Conservation (phyloP, 1,284 basidiomycete species). For the Moesziomyces antarcticus region DNA sequence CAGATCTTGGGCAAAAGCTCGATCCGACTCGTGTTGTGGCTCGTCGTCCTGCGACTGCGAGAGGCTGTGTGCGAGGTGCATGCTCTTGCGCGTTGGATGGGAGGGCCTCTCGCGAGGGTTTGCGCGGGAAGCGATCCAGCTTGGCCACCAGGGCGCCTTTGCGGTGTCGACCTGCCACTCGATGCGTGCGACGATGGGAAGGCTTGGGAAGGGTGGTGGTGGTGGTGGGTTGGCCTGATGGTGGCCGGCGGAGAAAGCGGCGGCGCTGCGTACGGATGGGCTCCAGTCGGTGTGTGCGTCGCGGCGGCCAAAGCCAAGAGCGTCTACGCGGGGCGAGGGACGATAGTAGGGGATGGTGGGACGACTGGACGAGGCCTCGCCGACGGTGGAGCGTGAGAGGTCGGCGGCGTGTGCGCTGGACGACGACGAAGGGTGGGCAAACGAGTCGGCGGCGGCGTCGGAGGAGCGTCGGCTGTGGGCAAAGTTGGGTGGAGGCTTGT, state of each 20-base stretch:
- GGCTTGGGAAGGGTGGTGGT: slow-evolving; percentile 14
- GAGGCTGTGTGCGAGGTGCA: slow-evolving; percentile 15
- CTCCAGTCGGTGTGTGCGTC: slow-evolving; percentile 31
- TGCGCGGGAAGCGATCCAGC: slow-evolving; percentile 27
- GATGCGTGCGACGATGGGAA: slow-evolving; percentile 63
- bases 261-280: slow-evolving; percentile 21
- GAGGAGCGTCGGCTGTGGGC: slow-evolving; percentile 23
- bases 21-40: neutral
- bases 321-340: slow-evolving; percentile 31
- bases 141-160: slow-evolving; percentile 61
- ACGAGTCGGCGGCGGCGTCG: slow-evolving; percentile 5
- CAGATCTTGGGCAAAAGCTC: no score
- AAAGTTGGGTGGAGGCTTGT: slow-evolving; percentile 9
- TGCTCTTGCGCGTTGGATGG: slow-evolving; percentile 15
- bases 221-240: neutral
- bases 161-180: slow-evolving; percentile 63
- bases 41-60: slow-evolving; percentile 6
- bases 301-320: slow-evolving; percentile 11
- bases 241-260: slow-evolving; percentile 18
- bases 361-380: slow-evolving; percentile 16
- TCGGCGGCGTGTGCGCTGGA: slow-evolving; percentile 13
- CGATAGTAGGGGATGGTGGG: slow-evolving; percentile 22
- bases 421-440: slow-evolving; percentile 10
- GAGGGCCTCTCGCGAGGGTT: neutral
- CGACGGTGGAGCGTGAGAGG: slow-evolving; percentile 22